Conservation (phyloP, 345 rosid species). For the Bruguiera parviflora region DNA sequence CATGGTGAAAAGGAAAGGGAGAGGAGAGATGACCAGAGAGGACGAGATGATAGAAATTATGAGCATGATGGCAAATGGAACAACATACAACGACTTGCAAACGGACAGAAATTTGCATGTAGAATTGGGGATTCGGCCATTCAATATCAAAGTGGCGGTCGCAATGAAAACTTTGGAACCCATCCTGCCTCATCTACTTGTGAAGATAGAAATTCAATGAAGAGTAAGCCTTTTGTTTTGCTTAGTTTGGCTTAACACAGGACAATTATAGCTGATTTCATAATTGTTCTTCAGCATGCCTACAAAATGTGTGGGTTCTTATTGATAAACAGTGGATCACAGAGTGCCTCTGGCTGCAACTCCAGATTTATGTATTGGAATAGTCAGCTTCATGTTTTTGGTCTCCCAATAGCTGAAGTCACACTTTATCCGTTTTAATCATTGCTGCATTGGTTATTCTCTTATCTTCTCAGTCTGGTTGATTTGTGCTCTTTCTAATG, state of each 20-base stretch:
- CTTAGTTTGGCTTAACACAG: slow-evolving; percentile 3
- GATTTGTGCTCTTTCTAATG: too few species aligned
- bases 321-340: not conserved
- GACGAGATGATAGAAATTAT: slow-evolving; percentile 51
- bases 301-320: not conserved
- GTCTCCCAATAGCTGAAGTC: not conserved
- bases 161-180: slow-evolving; percentile 49
- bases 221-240: slow-evolving; percentile 40
- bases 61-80: slow-evolving; percentile 61
- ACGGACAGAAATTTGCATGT: slow-evolving; percentile 42
- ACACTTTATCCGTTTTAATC: too few species aligned
- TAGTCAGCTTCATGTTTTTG: not conserved
- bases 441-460: too few species aligned
- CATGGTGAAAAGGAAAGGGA: slow-evolving; percentile 68
- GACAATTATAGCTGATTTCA: slow-evolving; percentile 5
- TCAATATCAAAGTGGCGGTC: slow-evolving; percentile 65
- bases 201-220: slow-evolving; percentile 67
- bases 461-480: too few species aligned
- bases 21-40: slow-evolving; percentile 66
- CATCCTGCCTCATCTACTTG: slow-evolving; percentile 47
- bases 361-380: slow-evolving; percentile 2
- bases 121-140: slow-evolving; percentile 43
- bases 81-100: slow-evolving; percentile 50
- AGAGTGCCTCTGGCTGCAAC: not conserved
- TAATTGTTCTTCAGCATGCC: not conserved